Base-by-base conservation (phyloP, 257 asterid species). In the Ilex aquifolium region DNA sequence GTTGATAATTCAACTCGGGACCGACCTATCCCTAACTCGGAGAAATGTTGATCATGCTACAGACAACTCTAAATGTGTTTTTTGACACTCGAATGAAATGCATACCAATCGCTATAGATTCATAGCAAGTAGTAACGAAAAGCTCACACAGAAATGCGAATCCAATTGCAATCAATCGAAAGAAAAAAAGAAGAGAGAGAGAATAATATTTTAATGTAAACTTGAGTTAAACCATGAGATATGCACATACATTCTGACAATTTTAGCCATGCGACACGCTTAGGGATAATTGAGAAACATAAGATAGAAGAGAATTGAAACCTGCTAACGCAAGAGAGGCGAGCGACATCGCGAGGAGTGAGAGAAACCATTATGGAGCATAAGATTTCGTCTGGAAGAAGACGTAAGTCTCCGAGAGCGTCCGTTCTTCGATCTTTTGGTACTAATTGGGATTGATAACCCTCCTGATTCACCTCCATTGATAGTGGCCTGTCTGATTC, bases 241-340 rank as follows among this genome's bases (percentile, higher is more conserved):
- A 44, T 13, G 9, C 9, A 8, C 11, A 44, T 8, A 44, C 50
- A 44, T 7, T 44, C 50, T 7, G 11, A 7, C 50, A 44, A 44
- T 13, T 7, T 44, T 8, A 44, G 50, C 50, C 9, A 13, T 13
- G 2, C 9, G 13, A 13, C 9, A 8, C 50, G 1, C 13, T 8
- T 44, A 8, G 11, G 50, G 13, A 8, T 7, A 7, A 44, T 44
- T 44, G 50, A 44, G 13, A 7, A 7, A 7, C 50, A 13, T 44
- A 44, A 7, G 9, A 7, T 13, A 1, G 9, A 13, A 10, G 13
- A 14, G 13, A 14, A 50, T 9, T 50, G 16, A 51, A 42, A 85
- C 97, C 99, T 93, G 95, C 99, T 90, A 50, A 80, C 95, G 77
- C 96, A 93, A 59, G 99, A 77, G 68, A 85, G 84, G 71, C 95